Conservation (phyloP, 441 rosid species). For the Biscutella laevigata region DNA sequence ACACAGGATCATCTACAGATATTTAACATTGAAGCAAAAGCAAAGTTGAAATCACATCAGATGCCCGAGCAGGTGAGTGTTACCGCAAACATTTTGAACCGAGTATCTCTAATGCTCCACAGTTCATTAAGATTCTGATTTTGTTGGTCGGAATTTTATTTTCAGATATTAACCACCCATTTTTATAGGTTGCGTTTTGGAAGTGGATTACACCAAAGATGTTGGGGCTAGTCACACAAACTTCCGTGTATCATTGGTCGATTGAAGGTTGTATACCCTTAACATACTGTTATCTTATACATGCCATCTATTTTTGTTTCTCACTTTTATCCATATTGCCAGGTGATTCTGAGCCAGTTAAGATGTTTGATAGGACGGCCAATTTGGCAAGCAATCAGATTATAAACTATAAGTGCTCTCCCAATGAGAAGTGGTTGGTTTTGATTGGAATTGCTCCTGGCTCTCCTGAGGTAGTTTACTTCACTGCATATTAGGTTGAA, state of each 20-base stretch:
- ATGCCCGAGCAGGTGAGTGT: conserved; percentile 91
- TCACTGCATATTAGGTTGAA: neutral
- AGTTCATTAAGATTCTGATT: conserved; percentile 5
- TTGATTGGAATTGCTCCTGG: conserved; percentile 99
- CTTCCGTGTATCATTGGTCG: conserved; percentile 93
- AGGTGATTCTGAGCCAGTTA: conserved; percentile 97
- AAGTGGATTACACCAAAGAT: conserved; percentile 90
- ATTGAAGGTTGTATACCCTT: conserved; percentile 65
- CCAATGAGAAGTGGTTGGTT: conserved; percentile 98
- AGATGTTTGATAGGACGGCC: conserved; percentile 98
- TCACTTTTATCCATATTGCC: conserved; percentile 14
- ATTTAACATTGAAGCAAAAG: conserved; percentile 92
- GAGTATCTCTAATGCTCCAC: neutral
- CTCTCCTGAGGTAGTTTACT: conserved; percentile 71
- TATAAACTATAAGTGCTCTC: conserved; percentile 89
- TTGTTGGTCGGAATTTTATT: neutral
- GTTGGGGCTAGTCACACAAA: conserved; percentile 94
- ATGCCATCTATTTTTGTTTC: conserved; percentile 4
- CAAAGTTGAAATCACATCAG: conserved; percentile 94
- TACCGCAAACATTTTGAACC: neutral
- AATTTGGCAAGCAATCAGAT: conserved; percentile 91
- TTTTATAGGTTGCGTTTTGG: conserved; percentile 88
- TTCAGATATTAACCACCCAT: conserved; percentile 14
- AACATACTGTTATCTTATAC: conserved; percentile 2
- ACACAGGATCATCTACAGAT: conserved; percentile 98